These are phyloP conservation scores for Saccharomycopsis fermentans DNA, from an alignment of 805 yeast genomes.

Conservation along the genomic window DNA sequence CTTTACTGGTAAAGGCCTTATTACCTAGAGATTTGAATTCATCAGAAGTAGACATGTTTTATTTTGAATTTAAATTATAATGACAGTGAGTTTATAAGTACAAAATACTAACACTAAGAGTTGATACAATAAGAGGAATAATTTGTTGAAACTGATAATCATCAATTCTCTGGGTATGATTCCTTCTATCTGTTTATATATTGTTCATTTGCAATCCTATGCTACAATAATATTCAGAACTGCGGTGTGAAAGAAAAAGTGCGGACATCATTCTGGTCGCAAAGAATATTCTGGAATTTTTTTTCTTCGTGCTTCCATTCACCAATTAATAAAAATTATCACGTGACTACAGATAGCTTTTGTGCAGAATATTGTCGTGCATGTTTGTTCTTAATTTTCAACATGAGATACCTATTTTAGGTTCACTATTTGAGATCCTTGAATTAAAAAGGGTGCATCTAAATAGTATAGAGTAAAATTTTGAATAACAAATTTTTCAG, in stretches of 20 bases:
- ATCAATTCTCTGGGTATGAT: not conserved
- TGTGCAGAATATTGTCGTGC: too few relatives aligned
- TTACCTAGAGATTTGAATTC: constrained; percentile 81
- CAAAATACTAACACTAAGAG: not conserved
- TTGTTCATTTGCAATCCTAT: not conserved
- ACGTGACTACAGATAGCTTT: not conserved
- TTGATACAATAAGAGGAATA: too few relatives aligned
- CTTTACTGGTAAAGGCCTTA: constrained; percentile 82
- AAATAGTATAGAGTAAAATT: too few relatives aligned
- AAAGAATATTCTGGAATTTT: constrained; percentile 1
- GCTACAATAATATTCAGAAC: not conserved
- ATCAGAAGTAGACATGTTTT: constrained; percentile 13
- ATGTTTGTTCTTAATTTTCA: too few relatives aligned
- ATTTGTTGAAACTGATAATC: too few relatives aligned
- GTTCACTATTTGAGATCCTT: too few relatives aligned
- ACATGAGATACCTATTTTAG: not conserved
- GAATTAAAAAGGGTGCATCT: too few relatives aligned
- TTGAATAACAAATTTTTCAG: too few relatives aligned
- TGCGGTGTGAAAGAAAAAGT: not conserved
- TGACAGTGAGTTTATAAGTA: too few relatives aligned
- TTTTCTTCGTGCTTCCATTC: not conserved
- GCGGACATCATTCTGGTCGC: not conserved
- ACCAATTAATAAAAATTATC: too few relatives aligned
- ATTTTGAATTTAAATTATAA: not conserved
- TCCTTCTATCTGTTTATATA: not conserved